phyloP scores from a whole-genome alignment of 164 flowering plant genomes.

The Tetracentron sinense region DNA sequence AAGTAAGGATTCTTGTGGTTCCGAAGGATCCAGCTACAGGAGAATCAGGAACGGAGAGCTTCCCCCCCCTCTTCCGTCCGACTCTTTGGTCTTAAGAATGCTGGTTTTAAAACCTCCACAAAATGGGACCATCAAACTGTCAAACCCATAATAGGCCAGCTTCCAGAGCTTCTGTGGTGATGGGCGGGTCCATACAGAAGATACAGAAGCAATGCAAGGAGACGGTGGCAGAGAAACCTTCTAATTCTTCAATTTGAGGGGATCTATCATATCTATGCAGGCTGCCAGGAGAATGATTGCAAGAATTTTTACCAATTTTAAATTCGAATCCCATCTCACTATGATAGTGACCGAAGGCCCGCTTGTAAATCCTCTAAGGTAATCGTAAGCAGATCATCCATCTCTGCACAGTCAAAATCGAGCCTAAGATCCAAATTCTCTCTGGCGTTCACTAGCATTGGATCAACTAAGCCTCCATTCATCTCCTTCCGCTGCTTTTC shows the following conservation, averaged over 20 bases:
- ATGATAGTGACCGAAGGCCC: constrained; percentile 28
- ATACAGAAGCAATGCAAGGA: no score
- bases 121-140: not conserved
- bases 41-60: no score
- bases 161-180: no score
- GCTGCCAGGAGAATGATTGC: not conserved
- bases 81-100: no score
- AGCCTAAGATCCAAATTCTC: constrained; percentile 63
- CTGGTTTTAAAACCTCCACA: no score
- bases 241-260: no score
- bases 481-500: constrained; percentile 60
- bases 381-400: constrained; percentile 56
- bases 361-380: constrained; percentile 58
- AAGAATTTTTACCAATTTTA: not conserved
- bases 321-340: not conserved
- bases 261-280: no score
- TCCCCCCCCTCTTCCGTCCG: no score
- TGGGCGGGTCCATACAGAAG: no score
- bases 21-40: no score
- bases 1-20: not conserved
- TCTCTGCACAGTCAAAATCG: constrained; percentile 53
- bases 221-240: no score
- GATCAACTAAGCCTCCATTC: constrained; percentile 71
- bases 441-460: constrained; percentile 70
- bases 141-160: no score